These are phyloP conservation scores for Vitis rupestris DNA, from an alignment of 164 flowering plant genomes.

Conservation along the genomic window DNA sequence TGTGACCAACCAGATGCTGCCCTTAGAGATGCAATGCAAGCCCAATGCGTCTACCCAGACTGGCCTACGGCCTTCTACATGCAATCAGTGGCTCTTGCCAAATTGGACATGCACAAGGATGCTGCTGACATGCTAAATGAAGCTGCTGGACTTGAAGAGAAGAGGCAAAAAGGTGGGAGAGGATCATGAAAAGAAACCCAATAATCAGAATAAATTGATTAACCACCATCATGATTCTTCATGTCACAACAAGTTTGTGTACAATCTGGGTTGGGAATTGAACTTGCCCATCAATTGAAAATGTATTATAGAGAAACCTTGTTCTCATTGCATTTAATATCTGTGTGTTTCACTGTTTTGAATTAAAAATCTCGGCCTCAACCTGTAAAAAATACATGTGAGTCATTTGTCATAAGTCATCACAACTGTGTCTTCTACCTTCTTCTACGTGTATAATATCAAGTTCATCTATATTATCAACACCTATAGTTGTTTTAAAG, in stretches of 20 bases:
- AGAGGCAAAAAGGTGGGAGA: slow-evolving; percentile 37
- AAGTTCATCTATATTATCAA: no score
- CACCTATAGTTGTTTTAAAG: no score
- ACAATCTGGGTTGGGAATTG: slow-evolving; percentile 13
- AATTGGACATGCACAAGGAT: slow-evolving; percentile 55
- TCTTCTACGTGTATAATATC: no score
- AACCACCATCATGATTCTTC: slow-evolving; percentile 1
- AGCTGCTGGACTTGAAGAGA: slow-evolving; percentile 45
- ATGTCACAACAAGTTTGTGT: slow-evolving; percentile 12
- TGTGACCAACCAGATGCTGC: slow-evolving; percentile 69
- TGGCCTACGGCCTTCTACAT: slow-evolving; percentile 84
- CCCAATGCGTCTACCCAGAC: slow-evolving; percentile 62
- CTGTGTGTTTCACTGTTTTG: not conserved
- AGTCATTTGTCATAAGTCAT: no score
- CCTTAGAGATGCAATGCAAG: slow-evolving; percentile 80
- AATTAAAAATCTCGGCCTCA: no score
- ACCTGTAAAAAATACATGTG: no score
- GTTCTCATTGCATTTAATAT: not conserved
- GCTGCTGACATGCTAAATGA: slow-evolving; percentile 58
- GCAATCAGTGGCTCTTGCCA: slow-evolving; percentile 78
- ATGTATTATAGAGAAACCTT: slow-evolving; percentile 1
- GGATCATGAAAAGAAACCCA: slow-evolving; percentile 16
- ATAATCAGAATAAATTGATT: not conserved
- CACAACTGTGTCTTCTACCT: no score
- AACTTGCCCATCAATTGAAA: not conserved